Base-by-base conservation (phyloP, 2,329 filamentous ascomycete genomes). In the Ophiostoma tasmaniense region DNA sequence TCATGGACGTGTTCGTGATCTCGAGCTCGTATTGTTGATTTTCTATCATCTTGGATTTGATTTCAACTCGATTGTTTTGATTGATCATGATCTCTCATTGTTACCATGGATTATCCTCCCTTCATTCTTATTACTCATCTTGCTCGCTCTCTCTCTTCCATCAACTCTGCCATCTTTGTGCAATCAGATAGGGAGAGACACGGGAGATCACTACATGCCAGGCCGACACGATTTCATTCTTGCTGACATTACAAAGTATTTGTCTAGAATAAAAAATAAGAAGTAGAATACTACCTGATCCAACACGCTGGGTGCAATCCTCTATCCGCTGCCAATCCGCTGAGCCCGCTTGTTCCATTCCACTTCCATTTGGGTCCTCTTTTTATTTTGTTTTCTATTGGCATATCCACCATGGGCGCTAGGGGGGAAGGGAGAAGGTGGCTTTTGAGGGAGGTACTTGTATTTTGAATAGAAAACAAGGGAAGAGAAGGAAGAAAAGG, bases 341-440 rank as follows among this genome's bases (percentile, higher is more conserved):
- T 28, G 14, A 61, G 28, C 25, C 55, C 59, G 59, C 59, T n/a
- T 62, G 59, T 62, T 37, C 61, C 61, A 64, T 64, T 64, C 61
- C 33, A 61, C 55, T 37, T 64, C 28, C 28, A 33, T 62, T n/a
- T 17, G 59, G 59, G 8, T 62, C 59, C 59, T 62, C 33, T 37
- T 64, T 37, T 64, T 64, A 64, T 64, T 64, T 64, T 64, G 61
- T 37, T 64, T 64, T 64, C 61, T 64, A 64, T 64, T 64, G 30
- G 55, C 17, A 14, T 64, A 33, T 39, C 61, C 61, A 64, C 61
- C 5, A 37, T 37, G 30, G 59, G 30, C 28, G 13, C 30, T 22
- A 64, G 61, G 59, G 28, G 20, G 4, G 28, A 35, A 35, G 59
- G 59, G 28, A 64, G 59, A 37, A 30, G 59, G 59, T 42, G 39